Conservation (phyloP, 2,329 filamentous ascomycete species). For the Fusarium buxicola region DNA sequence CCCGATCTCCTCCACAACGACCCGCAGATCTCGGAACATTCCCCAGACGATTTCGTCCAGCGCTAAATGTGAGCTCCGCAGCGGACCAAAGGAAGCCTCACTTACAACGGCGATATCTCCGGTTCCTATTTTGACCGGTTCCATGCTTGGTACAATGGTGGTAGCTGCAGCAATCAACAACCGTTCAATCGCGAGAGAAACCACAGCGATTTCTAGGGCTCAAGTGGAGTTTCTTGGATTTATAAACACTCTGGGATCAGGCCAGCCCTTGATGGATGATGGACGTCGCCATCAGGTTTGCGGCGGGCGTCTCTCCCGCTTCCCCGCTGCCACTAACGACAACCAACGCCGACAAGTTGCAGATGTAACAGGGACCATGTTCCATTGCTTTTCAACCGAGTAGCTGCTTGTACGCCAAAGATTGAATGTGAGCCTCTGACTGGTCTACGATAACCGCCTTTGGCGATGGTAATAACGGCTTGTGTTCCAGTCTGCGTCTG, state of each 20-base stretch:
- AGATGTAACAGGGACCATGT: no score
- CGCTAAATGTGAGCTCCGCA: no score
- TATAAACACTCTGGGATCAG: background rate
- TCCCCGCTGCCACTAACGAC: background rate
- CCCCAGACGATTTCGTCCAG: no score
- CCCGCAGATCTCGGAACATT: no score
- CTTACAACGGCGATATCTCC: slow-evolving; percentile 45
- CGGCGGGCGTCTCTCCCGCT: background rate
- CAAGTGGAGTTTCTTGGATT: background rate
- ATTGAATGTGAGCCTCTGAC: background rate
- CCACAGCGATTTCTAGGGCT: no score
- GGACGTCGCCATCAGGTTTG: background rate
- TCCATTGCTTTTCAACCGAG: background rate
- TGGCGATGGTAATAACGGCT: background rate
- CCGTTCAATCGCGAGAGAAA: background rate
- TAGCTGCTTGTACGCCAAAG: background rate
- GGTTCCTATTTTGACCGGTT: background rate
- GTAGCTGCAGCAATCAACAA: no score
- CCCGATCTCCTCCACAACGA: no score
- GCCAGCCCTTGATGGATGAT: background rate
- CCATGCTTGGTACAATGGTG: slow-evolving; percentile 1
- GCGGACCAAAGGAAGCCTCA: no score
- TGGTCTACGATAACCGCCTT: background rate
- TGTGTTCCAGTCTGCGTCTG: no score
- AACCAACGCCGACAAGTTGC: background rate